Evolutionary conservation across 2,329 filamentous ascomycete species (phyloP).

Genomic region (Ophiosphaerella korrae): DNA sequence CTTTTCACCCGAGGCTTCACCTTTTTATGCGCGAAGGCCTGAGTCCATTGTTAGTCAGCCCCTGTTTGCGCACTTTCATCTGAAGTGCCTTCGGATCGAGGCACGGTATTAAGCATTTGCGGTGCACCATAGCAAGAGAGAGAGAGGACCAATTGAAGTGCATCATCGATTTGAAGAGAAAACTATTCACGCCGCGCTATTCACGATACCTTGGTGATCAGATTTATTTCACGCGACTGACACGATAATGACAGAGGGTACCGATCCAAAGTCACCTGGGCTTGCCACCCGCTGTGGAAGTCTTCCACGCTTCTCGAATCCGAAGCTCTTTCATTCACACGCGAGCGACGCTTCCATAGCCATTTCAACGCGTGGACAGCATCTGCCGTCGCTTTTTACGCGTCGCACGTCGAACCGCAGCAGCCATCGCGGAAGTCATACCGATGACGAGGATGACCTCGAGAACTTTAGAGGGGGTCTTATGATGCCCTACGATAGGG

Average conservation of each 20-base stretch:
- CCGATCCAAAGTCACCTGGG: conserved; percentile 18
- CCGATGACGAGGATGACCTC: conserved; percentile 39
- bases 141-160: background rate
- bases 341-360: conserved; percentile 40
- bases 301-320: conserved; percentile 39
- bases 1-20: conserved; percentile 14
- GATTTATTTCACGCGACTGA: background rate
- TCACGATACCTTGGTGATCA: conserved; percentile 3
- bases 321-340: conserved; percentile 51
- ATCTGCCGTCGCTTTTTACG: conserved; percentile 45
- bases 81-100: background rate
- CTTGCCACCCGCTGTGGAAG: conserved; percentile 28
- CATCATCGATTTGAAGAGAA: background rate
- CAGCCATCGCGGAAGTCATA: conserved; percentile 35
- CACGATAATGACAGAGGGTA: conserved; percentile 19
- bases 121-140: background rate
- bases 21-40: background rate
- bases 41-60: background rate
- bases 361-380: conserved; percentile 52
- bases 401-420: conserved; percentile 41
- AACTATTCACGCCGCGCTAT: background rate
- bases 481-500: conserved; percentile 41
- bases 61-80: background rate
- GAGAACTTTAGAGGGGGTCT: conserved; percentile 34
- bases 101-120: conserved; percentile 1